These are phyloP conservation scores for Mesotaenium endlicherianum DNA, from an alignment of 139 green algal species.

Conservation along the genomic window DNA sequence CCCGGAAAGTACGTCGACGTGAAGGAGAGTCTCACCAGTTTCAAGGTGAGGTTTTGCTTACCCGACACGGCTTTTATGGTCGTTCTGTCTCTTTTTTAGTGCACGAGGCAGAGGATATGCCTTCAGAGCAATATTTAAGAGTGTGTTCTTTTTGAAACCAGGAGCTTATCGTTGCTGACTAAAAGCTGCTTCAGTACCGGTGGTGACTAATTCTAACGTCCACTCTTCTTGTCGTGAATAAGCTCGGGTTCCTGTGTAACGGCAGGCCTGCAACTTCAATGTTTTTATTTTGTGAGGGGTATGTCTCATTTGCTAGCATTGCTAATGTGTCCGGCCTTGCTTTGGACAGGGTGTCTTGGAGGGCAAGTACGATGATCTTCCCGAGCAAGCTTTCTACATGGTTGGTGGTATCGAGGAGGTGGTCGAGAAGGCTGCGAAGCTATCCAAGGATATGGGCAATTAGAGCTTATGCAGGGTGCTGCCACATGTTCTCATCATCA, in stretches of 20 bases:
- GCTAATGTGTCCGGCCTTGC: background rate
- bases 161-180: too few relatives aligned
- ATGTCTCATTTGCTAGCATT: background rate
- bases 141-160: too few relatives aligned
- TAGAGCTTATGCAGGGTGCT: background rate
- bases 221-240: background rate
- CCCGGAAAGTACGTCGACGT: constrained; percentile 92
- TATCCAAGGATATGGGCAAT: constrained; percentile 62
- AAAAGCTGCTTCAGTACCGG: too few relatives aligned
- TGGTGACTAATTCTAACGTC: background rate
- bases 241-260: too few relatives aligned
- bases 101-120: too few relatives aligned
- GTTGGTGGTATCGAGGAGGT: constrained; percentile 89
- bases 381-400: constrained; percentile 99
- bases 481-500: too few relatives aligned
- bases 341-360: constrained; percentile 67
- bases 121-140: too few relatives aligned
- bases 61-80: too few relatives aligned
- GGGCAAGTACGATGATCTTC: constrained; percentile 96
- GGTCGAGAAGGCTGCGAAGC: constrained; percentile 80
- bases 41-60: constrained; percentile 62
- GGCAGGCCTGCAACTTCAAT: too few relatives aligned
- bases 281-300: too few relatives aligned
- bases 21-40: constrained; percentile 76
- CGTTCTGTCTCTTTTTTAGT: too few relatives aligned